Evolutionary conservation across 2,329 filamentous ascomycete species (phyloP).

Genomic region (Stagonosporopsis tanaceti): DNA sequence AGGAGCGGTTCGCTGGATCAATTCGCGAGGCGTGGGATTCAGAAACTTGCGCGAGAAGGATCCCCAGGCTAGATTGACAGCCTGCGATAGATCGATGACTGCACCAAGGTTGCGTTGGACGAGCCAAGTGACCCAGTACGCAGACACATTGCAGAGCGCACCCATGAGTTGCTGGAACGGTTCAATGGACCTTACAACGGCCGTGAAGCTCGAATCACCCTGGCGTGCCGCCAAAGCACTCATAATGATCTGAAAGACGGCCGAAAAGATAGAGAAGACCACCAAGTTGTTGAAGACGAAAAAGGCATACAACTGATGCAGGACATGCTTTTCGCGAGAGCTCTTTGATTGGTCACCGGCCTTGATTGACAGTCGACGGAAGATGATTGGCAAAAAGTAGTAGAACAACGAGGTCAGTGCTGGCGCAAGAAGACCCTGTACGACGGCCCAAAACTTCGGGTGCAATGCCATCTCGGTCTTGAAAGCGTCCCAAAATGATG

Average conservation of each 20-base stretch:
- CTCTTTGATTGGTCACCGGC: conserved; percentile 93
- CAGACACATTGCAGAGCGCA: conserved; percentile 81
- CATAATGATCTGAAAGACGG: conserved; percentile 74
- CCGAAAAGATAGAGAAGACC: conserved; percentile 90
- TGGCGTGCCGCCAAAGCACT: conserved; percentile 53
- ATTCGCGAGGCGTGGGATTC: conserved; percentile 85
- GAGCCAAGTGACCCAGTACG: conserved; percentile 82
- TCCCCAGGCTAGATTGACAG: conserved; percentile 83
- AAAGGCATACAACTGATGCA: conserved; percentile 90
- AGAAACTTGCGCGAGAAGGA: conserved; percentile 86
- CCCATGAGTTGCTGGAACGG: conserved; percentile 71
- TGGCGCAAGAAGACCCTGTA: conserved; percentile 91
- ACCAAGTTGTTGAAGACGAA: conserved; percentile 98
- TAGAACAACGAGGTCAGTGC: conserved; percentile 88
- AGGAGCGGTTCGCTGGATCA: conserved; percentile 92
- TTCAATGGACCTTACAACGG: conserved; percentile 70
- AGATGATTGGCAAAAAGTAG: conserved; percentile 86
- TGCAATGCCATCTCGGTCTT: conserved; percentile 68
- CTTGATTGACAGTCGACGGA: conserved; percentile 82
- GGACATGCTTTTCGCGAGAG: conserved; percentile 87
- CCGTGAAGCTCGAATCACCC: conserved; percentile 64
- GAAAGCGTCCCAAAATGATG: conserved; percentile 80
- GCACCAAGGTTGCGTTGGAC: conserved; percentile 92
- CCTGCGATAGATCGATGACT: conserved; percentile 89
- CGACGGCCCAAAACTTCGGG: conserved; percentile 77